Evolutionary conservation across 2,329 filamentous ascomycete species (phyloP).

Genomic region (Thelonectria olida): DNA sequence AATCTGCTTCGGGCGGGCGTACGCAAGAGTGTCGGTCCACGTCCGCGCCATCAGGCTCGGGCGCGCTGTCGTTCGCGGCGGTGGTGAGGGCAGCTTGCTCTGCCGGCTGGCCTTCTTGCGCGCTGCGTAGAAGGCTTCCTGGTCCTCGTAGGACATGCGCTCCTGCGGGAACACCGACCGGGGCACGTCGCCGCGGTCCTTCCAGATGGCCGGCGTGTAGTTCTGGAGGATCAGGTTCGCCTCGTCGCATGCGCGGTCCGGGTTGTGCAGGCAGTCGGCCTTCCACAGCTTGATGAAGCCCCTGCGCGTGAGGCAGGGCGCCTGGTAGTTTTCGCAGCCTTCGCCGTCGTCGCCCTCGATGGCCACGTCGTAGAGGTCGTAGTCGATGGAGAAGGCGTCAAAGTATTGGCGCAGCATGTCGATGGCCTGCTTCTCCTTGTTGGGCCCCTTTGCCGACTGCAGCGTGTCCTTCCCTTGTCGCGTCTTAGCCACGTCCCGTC

Average conservation of each 20-base stretch:
- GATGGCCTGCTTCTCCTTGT: slow-evolving; percentile 2
- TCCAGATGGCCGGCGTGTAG: slow-evolving; percentile 9
- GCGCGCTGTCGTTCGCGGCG: not conserved
- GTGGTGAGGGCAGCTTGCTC: not conserved
- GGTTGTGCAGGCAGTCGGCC: not conserved
- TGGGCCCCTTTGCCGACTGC: not conserved
- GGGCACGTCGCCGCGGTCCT: slow-evolving; percentile 4
- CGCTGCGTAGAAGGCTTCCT: not conserved
- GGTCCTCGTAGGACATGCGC: not conserved
- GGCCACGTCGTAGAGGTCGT: slow-evolving; percentile 1
- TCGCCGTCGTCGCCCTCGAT: not conserved
- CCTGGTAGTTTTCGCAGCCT: not conserved
- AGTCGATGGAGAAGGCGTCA: not conserved
- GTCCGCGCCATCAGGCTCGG: not conserved
- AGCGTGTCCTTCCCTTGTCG: not conserved
- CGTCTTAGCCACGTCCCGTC: not conserved
- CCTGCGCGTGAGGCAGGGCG: not conserved
- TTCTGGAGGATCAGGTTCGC: slow-evolving; percentile 10
- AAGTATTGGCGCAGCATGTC: not conserved
- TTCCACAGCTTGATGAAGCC: slow-evolving; percentile 13
- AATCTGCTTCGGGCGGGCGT: not conserved
- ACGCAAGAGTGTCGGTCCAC: not conserved
- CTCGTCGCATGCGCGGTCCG: not conserved
- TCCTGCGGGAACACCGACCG: not conserved
- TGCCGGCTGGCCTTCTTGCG: not conserved